A percentile compares a stretch with the other conserved stretches of the same genome.
Conservation (phyloP, 1,284 basidiomycete species). For the Ganoderma boninense region DNA sequence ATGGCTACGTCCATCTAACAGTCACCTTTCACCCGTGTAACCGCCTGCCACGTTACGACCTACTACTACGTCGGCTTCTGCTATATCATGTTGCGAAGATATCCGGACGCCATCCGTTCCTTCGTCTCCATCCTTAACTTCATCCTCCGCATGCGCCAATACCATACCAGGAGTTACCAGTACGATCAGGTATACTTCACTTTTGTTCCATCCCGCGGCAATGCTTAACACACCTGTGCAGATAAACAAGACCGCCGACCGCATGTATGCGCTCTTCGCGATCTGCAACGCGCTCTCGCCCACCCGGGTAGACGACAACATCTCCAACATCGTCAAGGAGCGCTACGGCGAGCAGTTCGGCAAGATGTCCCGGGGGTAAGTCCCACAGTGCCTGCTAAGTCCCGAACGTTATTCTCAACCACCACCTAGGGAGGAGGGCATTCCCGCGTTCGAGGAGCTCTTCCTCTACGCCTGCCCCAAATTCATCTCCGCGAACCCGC, state of each 20-base stretch:
- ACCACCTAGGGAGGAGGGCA: conserved; percentile 67
- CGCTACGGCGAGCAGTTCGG: conserved; percentile 91
- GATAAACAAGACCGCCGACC: conserved; percentile 97
- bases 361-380: conserved; percentile 85
- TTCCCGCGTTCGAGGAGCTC: conserved; percentile 92
- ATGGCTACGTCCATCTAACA: conserved; percentile 40
- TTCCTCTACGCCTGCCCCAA: conserved; percentile 96
- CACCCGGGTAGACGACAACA: conserved; percentile 91
- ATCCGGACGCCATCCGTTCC: conserved; percentile 93
- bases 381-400: conserved; percentile 15
- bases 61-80: conserved; percentile 98
- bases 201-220: neutral
- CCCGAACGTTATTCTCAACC: conserved; percentile 4
- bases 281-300: conserved; percentile 94
- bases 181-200: conserved; percentile 82
- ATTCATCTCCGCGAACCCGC: conserved; percentile 94
- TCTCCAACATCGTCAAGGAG: conserved; percentile 93
- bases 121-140: conserved; percentile 95
- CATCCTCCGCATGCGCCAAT: conserved; percentile 92
- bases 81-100: conserved; percentile 94
- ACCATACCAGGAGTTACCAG: conserved; percentile 96
- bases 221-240: conserved; percentile 38
- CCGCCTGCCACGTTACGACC: conserved; percentile 93
- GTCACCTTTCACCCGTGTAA: conserved; percentile 90
- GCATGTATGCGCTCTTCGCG: conserved; percentile 97